Evolutionary conservation across 1,284 basidiomycete species (phyloP), one percentile per base, ranked within the genome.

Genomic region (Ganoderma leucocontextum): DNA sequence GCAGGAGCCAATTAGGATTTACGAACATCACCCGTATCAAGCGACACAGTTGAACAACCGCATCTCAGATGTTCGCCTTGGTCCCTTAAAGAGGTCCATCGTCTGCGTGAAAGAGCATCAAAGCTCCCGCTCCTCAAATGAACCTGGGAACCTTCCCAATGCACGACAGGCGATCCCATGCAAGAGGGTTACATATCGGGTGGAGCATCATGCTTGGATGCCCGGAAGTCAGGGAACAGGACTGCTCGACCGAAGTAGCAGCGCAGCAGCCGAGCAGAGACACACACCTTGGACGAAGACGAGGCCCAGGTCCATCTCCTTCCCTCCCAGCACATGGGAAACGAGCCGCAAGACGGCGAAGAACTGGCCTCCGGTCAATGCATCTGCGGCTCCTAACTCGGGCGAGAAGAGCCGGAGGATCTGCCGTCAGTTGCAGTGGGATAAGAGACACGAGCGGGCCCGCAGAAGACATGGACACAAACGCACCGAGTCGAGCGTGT

Each of bases 231-330:
- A 17, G 55, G 60, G 61, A 60, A 60, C 35, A 62, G 44, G n/a
- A 8, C 4, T 35, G 36, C 35, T 39, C 57, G 38, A 41, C 36
- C 15, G n/a, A 25, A 15, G 38, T 42, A 15, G 35, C 33, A 38
- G 33, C 62, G 52, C 61, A 53, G 22, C 55, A 33, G 22, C 22
- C 17, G 59, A 39, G 9, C 61, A 62, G 17, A 64, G 39, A 53
- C 3, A 77, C 85, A 69, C 69, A 92, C 92, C 89, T 83, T 93
- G 91, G 2, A 91, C 84, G 73, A 93, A 93, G 0, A 89, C 91
- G 41, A 92, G 82, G 13, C 81, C 82, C 49, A 87, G 81, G 68
- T 91, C 90, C 1, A 91, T 77, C 8, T 85, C 83, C 68, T 85
- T 86, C 5, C 91, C 91, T 29, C 78, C 79, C 71, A 87, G 83